Conservation (phyloP, 2,329 filamentous ascomycete species). For the Xylaria sp. region DNA sequence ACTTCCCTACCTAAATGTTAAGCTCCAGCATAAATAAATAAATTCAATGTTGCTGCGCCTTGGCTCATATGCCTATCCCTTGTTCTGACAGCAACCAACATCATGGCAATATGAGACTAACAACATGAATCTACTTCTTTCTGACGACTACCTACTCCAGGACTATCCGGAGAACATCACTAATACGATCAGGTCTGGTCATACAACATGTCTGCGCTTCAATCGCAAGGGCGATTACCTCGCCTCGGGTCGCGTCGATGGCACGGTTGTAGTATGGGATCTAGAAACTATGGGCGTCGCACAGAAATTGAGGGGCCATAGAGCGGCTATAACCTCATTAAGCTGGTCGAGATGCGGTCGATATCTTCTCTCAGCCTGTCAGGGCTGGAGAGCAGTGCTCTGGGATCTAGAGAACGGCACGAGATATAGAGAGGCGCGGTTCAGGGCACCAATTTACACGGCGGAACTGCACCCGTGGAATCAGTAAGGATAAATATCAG, state of each 20-base stretch:
- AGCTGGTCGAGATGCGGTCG: constrained; percentile 94
- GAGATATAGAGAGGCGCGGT: constrained; percentile 82
- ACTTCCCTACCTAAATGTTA: background rate
- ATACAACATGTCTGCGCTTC: constrained; percentile 77
- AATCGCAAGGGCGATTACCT: constrained; percentile 94
- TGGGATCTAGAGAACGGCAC: constrained; percentile 83
- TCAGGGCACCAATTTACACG: constrained; percentile 92
- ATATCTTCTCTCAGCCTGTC: constrained; percentile 89
- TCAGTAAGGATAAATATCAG: constrained; percentile 60
- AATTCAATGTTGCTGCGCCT: background rate
- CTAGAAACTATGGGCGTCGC: constrained; percentile 97
- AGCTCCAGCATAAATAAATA: constrained; percentile 2
- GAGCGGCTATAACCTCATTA: constrained; percentile 88
- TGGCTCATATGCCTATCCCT: no score
- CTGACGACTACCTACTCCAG: constrained; percentile 68
- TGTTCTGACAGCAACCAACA: constrained; percentile 19
- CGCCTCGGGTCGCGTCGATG: constrained; percentile 91
- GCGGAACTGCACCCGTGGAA: constrained; percentile 93
- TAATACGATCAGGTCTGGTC: constrained; percentile 78
- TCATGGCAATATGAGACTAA: constrained; percentile 32
- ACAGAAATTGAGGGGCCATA: constrained; percentile 91
- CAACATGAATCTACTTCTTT: constrained; percentile 64
- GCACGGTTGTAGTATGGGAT: constrained; percentile 94
- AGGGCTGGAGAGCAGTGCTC: constrained; percentile 95
- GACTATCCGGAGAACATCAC: constrained; percentile 92